These are phyloP conservation scores for Tylopilus plumbeoviolaceoides DNA, from an alignment of 768 basidiomycete species.

Conservation along the genomic window DNA sequence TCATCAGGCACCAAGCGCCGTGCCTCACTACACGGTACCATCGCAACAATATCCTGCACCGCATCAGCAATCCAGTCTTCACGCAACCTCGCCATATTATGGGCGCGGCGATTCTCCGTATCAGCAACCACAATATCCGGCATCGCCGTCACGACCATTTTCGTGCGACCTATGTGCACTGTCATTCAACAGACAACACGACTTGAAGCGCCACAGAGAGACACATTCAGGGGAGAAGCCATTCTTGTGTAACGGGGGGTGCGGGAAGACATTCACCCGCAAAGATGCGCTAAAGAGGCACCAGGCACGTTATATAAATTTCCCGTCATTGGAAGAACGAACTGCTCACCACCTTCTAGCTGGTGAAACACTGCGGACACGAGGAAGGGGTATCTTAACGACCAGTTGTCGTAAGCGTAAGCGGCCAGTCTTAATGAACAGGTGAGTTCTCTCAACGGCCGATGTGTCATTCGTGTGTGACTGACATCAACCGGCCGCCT, in stretches of 20 bases:
- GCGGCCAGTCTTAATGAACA: slow-evolving; percentile 3
- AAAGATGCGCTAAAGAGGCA: slow-evolving; percentile 86
- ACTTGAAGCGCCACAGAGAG: slow-evolving; percentile 79
- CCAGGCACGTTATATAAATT: slow-evolving; percentile 48
- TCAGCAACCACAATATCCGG: slow-evolving; percentile 44
- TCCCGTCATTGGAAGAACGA: background rate
- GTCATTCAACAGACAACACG: slow-evolving; percentile 84
- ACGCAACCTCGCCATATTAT: slow-evolving; percentile 33
- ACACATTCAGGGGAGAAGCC: slow-evolving; percentile 86
- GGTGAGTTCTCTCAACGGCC: slow-evolving; percentile 12
- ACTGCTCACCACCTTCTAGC: slow-evolving; percentile 35
- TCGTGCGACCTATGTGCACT: slow-evolving; percentile 70
- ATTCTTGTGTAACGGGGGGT: slow-evolving; percentile 77
- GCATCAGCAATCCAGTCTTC: slow-evolving; percentile 17
- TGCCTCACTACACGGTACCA: slow-evolving; percentile 30
- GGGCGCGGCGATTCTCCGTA: slow-evolving; percentile 27
- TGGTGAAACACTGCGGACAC: slow-evolving; percentile 76
- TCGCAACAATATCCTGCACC: slow-evolving; percentile 27
- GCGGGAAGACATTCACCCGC: slow-evolving; percentile 83
- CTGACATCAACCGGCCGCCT: slow-evolving; percentile 20
- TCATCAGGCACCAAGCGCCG: slow-evolving; percentile 33
- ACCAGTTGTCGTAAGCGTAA: slow-evolving; percentile 20
- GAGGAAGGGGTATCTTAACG: slow-evolving; percentile 45
- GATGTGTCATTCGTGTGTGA: slow-evolving; percentile 9
- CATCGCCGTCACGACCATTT: slow-evolving; percentile 59